Evolutionary conservation across 495 filamentous ascomycete genomes (phyloP), one percentile per base, ranked within the genome.

Genomic region (Neurospora africana): DNA sequence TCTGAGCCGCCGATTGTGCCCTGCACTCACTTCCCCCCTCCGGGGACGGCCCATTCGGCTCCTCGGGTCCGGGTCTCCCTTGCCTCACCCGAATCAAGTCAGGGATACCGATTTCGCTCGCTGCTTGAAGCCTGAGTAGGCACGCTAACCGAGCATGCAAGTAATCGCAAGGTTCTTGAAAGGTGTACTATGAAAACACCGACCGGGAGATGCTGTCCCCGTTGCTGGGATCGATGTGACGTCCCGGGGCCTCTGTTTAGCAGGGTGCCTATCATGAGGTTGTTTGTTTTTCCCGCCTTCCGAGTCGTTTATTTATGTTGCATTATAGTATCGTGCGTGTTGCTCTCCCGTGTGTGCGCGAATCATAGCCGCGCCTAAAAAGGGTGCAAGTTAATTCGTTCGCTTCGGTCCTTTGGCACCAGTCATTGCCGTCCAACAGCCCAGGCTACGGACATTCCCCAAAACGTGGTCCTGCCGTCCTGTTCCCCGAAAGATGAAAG

Each of bases 381-480:
- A 58, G 47, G 47, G 47, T 58, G 47, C 23, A 30, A 58, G 23
- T 58, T 58, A 30, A 30, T 30, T 58, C 23, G 47, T 30, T 58
- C 23, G 47, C 47, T 30, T 30, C 43, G 43, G 9, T 30, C 47
- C 47, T 58, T 30, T 58, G 43, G 4, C 44, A 13, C 10, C n/a
- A n/a, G n/a, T n/a, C 44, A 21, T 17, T 58, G 47, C 47, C 47
- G 13, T 58, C 23, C 47, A 58, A 30, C 47, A 58, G 30, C 44
- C 69, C 69, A 23, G 13, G 35, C 67, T 40, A 70, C 78, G 78
- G 78, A 80, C 78, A 80, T 80, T 61, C 78, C 78, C 78, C 78
- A 79, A 78, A 33, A 36, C 68, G 15, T 61, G 53, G 53, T 61
- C 53, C 53, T 61, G 53, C 53, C 53, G 53, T 61, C 23, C 15